Evolutionary conservation across 2,329 filamentous ascomycete species (phyloP).

Genomic region (Diaporthe helianthi): DNA sequence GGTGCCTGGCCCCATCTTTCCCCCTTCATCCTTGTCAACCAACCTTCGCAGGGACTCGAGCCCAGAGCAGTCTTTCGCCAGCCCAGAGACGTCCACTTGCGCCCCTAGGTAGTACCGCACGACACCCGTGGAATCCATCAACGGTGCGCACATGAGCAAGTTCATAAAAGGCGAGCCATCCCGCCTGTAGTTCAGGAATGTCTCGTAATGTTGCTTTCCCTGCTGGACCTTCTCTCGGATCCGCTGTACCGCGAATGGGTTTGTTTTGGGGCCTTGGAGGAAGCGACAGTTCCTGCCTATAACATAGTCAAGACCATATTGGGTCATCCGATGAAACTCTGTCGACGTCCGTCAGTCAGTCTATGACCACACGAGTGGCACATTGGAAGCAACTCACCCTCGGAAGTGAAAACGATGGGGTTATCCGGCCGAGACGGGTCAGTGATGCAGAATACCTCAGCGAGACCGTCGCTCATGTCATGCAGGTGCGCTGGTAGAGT

Average conservation of each 20-base stretch:
- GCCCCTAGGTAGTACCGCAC: constrained; percentile 75
- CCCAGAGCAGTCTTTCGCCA: constrained; percentile 71
- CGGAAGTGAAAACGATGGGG: constrained; percentile 78
- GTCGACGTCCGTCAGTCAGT: constrained; percentile 11
- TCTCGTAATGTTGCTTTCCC: constrained; percentile 75
- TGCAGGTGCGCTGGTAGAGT: constrained; percentile 68
- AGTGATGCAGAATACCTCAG: constrained; percentile 79
- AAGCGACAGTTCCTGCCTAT: constrained; percentile 82
- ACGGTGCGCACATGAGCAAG: constrained; percentile 74
- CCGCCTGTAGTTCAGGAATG: constrained; percentile 79
- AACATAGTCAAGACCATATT: constrained; percentile 58
- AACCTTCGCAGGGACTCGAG: constrained; percentile 67
- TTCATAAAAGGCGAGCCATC: constrained; percentile 82
- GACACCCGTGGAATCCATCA: constrained; percentile 71
- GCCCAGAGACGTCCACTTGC: constrained; percentile 73
- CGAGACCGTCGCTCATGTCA: constrained; percentile 76
- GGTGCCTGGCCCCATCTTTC: constrained; percentile 33
- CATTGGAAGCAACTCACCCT: constrained; percentile 56
- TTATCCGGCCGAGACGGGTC: constrained; percentile 77
- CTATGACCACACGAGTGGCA: neutral
- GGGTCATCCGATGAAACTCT: constrained; percentile 57
- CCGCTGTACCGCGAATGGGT: constrained; percentile 65
- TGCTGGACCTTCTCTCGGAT: constrained; percentile 66
- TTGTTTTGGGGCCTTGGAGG: constrained; percentile 77
- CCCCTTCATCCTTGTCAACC: constrained; percentile 45